Percentiles rank a stretch among this genome's conserved stretches.
These are phyloP conservation scores for Clarkia xantiana DNA, from an alignment of 345 rosid genomes.

Conservation along the genomic window DNA sequence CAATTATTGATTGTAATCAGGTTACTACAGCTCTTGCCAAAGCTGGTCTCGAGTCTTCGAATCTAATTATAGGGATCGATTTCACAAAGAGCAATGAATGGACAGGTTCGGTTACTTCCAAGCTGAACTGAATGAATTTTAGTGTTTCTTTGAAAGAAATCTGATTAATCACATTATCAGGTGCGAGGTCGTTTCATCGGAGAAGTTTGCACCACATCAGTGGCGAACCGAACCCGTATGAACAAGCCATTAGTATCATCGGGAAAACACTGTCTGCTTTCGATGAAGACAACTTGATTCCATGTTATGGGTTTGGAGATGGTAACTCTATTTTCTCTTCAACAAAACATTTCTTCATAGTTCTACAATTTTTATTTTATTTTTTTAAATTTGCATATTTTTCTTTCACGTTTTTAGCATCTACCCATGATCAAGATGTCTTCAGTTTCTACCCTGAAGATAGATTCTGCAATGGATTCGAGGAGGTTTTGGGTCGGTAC, in stretches of 20 bases:
- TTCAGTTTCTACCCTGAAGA: slow-evolving; percentile 64
- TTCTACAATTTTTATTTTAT: not conserved
- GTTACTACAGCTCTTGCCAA: slow-evolving; percentile 69
- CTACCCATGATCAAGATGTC: slow-evolving; percentile 90
- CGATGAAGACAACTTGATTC: slow-evolving; percentile 14
- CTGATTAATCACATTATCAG: slow-evolving; percentile 19
- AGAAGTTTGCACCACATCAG: slow-evolving; percentile 26
- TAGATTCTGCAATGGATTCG: slow-evolving; percentile 62
- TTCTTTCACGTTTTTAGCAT: slow-evolving; percentile 28
- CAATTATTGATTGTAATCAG: slow-evolving; percentile 19
- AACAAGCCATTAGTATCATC: slow-evolving; percentile 13
- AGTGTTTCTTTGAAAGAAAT: slow-evolving; percentile 4
- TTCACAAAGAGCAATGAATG: slow-evolving; percentile 96
- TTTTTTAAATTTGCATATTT: not conserved
- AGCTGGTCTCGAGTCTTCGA: slow-evolving; percentile 91
- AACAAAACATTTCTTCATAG: not conserved
- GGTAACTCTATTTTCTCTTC: slow-evolving; percentile 8
- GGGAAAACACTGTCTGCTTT: slow-evolving; percentile 12
- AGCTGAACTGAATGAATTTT: not conserved
- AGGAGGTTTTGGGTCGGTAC: slow-evolving; percentile 67
- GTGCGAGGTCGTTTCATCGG: slow-evolving; percentile 26
- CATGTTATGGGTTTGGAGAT: slow-evolving; percentile 17
- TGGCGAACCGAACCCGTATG: slow-evolving; percentile 10
- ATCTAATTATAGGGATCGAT: slow-evolving; percentile 85
- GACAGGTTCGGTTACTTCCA: slow-evolving; percentile 42